Percentiles rank a stretch among this genome's conserved stretches.
Evolutionary conservation across 306 rosid species (phyloP).

Genomic region (Spatholobus suberectus): DNA sequence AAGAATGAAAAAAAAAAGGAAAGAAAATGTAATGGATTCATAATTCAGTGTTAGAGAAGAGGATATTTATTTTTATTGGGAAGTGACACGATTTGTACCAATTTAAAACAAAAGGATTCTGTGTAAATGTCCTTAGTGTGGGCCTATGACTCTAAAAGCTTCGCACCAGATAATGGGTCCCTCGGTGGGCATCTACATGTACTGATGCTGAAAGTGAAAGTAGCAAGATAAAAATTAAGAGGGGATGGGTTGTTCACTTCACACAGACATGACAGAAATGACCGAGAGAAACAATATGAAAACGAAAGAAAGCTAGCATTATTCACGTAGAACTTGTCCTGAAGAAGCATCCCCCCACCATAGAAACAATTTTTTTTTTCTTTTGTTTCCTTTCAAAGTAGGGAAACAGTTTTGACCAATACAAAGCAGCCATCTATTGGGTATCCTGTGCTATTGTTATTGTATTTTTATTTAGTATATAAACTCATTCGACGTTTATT

Average conservation of each 20-base stretch:
- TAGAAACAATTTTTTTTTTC: slow-evolving; percentile 30
- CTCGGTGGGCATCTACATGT: slow-evolving; percentile 41
- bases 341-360: slow-evolving; percentile 19
- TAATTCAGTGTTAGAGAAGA: slow-evolving; percentile 5
- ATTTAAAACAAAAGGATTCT: slow-evolving; percentile 37
- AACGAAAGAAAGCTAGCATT: slow-evolving; percentile 18
- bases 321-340: slow-evolving; percentile 22
- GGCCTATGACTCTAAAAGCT: slow-evolving; percentile 56
- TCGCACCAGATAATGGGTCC: slow-evolving; percentile 56
- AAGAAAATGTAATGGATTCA: slow-evolving; percentile 18
- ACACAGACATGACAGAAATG: slow-evolving; percentile 49
- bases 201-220: slow-evolving; percentile 58
- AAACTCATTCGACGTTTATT: too few species aligned
- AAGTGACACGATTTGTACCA: slow-evolving; percentile 49
- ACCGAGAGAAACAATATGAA: slow-evolving; percentile 42
- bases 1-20: neutral
- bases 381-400: neutral
- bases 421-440: neutral
- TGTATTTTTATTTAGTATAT: too few species aligned
- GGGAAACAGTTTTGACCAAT: slow-evolving; percentile 2
- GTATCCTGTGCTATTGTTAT: too few species aligned
- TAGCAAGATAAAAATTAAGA: slow-evolving; percentile 25
- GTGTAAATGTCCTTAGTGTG: slow-evolving; percentile 53
- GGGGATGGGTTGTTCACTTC: slow-evolving; percentile 32
- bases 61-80: slow-evolving; percentile 37